Base-by-base conservation (phyloP, 768 basidiomycete species). In the Phylloporus rhodoxanthus region DNA sequence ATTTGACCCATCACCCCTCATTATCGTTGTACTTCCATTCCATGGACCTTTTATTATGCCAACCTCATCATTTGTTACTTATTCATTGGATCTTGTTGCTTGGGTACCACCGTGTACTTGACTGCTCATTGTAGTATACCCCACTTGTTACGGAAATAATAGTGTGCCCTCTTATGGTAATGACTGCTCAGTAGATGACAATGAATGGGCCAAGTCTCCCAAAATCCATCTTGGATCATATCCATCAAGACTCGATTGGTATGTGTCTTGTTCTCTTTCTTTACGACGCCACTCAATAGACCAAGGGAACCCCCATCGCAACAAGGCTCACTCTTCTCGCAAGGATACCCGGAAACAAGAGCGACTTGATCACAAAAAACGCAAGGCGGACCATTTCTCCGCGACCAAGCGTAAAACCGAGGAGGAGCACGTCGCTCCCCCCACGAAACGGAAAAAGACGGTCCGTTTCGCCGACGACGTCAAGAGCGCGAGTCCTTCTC, bases 301-400 rank as follows among this genome's bases (percentile, higher is more conserved):
- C 15, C 50, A 45, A 51, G 54, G 47, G 42, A 33, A 21, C 39
- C 8, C 40, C 9, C 43, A 43, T 49, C 56, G 41, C 30, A 29
- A 15, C 42, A 56, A 45, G 40, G 13, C n/a, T 7, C 59, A 66
- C 34, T 39, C 58, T 21, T 74, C 76, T 41, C 75, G 85, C 48
- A 87, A 81, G 63, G 84, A 85, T 42, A 62, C 75, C 13, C 71
- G 87, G 37, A 89, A 84, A 61, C 75, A 81, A 57, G 77, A 76
- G 25, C 75, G 86, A n/a, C 51, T 70, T 1, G 72, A 71, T 39
- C 72, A 72, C 44, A 91, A 87, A 63, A 74, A 78, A 58, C 76
- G 79, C 39, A 87, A 79, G 58, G 82, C 84, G 0, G 70, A 75
- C 33, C 79, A 76, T 59, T 85, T 84, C 64, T 71, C 76, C 5